Evolutionary conservation across 2,329 filamentous ascomycete species (phyloP).

Genomic region (Shiraia sp.): DNA sequence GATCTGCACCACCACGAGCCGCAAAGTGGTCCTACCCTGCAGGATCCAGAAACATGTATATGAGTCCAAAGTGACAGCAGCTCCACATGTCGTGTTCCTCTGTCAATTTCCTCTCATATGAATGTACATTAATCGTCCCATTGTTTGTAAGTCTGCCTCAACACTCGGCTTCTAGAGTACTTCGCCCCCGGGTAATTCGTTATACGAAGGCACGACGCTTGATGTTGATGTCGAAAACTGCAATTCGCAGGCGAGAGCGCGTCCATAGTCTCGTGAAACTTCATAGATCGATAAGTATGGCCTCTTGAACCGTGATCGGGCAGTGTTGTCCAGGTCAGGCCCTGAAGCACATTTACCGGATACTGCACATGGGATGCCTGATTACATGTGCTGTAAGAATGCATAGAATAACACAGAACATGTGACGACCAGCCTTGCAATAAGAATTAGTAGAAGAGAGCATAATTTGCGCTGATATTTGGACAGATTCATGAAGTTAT

Average conservation of each 20-base stretch:
- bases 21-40: conserved; percentile 10
- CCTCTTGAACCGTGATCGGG: too few relatives aligned
- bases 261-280: conserved; percentile 4
- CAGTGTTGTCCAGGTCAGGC: too few relatives aligned
- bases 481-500: too few relatives aligned
- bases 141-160: conserved; percentile 11
- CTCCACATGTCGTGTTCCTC: conserved; percentile 9
- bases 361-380: too few relatives aligned
- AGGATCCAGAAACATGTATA: conserved; percentile 9
- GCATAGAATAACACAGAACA: too few relatives aligned
- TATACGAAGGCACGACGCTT: conserved; percentile 9
- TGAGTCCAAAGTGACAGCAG: conserved; percentile 10
- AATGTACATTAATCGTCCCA: conserved; percentile 26
- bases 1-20: conserved; percentile 20
- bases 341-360: too few relatives aligned
- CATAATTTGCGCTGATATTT: too few relatives aligned
- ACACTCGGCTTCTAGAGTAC: conserved; percentile 4
- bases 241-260: conserved; percentile 1
- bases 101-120: conserved; percentile 20
- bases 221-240: background rate
- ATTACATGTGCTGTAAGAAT: too few relatives aligned
- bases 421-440: too few relatives aligned
- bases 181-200: conserved; percentile 19
- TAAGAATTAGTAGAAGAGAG: too few relatives aligned
- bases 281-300: conserved; percentile 4